Conservation (phyloP, 164 flowering plant species). For the Stephania cephalantha region DNA sequence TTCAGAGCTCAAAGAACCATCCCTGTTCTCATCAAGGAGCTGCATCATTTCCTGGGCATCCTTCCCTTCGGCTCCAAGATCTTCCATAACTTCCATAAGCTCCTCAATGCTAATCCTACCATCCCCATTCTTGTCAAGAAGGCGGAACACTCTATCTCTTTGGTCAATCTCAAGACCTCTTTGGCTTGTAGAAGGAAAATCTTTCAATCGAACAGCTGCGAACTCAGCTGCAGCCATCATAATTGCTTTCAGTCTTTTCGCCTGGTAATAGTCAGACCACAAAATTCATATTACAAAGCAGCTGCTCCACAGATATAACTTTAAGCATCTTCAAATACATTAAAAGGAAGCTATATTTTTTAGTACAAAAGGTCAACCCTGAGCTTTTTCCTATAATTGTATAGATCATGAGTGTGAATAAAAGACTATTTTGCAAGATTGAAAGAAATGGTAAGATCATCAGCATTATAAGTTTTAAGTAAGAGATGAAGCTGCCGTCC, state of each 20-base stretch:
- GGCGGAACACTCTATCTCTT: slow-evolving; percentile 57
- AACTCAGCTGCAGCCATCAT: slow-evolving; percentile 94
- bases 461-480: background rate
- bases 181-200: slow-evolving; percentile 51
- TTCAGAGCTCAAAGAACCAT: slow-evolving; percentile 90
- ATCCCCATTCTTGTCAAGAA: slow-evolving; percentile 96
- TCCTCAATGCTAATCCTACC: slow-evolving; percentile 94
- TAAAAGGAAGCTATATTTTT: background rate
- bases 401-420: background rate
- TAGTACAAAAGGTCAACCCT: background rate
- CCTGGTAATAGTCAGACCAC: slow-evolving; percentile 35
- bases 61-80: slow-evolving; percentile 86
- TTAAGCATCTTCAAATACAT: background rate
- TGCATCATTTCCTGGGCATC: slow-evolving; percentile 94
- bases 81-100: slow-evolving; percentile 90
- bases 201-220: slow-evolving; percentile 77
- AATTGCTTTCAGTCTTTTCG: slow-evolving; percentile 78
- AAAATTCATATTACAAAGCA: background rate
- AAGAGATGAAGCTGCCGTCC: background rate
- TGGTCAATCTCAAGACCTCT: slow-evolving; percentile 37
- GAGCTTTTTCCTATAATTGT: background rate
- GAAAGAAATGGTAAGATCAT: background rate
- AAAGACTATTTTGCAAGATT: background rate
- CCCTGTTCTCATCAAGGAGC: slow-evolving; percentile 84
- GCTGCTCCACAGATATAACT: too few species aligned